Evolutionary conservation across 2,329 filamentous ascomycete species (phyloP).

Genomic region (Penicillium fuscoglaucum): DNA sequence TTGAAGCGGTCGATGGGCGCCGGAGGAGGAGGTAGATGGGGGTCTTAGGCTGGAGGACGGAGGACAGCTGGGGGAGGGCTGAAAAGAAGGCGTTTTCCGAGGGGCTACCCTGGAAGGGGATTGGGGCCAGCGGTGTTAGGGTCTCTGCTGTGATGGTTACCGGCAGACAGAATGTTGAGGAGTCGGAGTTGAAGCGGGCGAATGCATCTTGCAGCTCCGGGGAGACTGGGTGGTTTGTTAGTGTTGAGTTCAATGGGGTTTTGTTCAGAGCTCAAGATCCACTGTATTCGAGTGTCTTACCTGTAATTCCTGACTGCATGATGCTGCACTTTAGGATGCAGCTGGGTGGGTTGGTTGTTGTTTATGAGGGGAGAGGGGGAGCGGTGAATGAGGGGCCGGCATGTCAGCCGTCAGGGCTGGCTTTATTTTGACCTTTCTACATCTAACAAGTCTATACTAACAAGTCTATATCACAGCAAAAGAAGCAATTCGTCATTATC

Average conservation of each 20-base stretch:
- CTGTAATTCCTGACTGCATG: slow-evolving; percentile 54
- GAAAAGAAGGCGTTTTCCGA: slow-evolving; percentile 51
- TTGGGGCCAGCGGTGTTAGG: slow-evolving; percentile 42
- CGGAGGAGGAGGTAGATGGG: slow-evolving; percentile 64
- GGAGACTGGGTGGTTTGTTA: slow-evolving; percentile 40
- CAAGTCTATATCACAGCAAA: not conserved
- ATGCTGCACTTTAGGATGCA: slow-evolving; percentile 16
- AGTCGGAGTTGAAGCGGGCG: slow-evolving; percentile 43
- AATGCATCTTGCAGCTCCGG: slow-evolving; percentile 50
- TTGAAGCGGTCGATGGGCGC: slow-evolving; percentile 36
- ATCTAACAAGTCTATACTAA: not conserved
- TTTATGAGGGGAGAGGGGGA: slow-evolving; percentile 25
- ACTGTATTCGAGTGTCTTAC: slow-evolving; percentile 25
- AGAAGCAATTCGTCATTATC: too few species aligned
- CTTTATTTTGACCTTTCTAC: not conserved
- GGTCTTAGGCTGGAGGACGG: slow-evolving; percentile 55
- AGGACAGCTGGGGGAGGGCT: slow-evolving; percentile 51
- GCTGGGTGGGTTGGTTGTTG: slow-evolving; percentile 15
- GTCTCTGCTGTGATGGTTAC: slow-evolving; percentile 48
- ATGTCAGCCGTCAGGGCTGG: slow-evolving; percentile 11
- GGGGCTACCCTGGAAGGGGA: slow-evolving; percentile 43
- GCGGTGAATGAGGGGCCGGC: slow-evolving; percentile 29
- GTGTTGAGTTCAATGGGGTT: slow-evolving; percentile 1
- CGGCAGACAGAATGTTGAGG: slow-evolving; percentile 47
- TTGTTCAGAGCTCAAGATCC: too few species aligned